Evolutionary conservation across 768 basidiomycete genomes (phyloP), one percentile per base, ranked within the genome.

Genomic region (Russula ochroleuca): DNA sequence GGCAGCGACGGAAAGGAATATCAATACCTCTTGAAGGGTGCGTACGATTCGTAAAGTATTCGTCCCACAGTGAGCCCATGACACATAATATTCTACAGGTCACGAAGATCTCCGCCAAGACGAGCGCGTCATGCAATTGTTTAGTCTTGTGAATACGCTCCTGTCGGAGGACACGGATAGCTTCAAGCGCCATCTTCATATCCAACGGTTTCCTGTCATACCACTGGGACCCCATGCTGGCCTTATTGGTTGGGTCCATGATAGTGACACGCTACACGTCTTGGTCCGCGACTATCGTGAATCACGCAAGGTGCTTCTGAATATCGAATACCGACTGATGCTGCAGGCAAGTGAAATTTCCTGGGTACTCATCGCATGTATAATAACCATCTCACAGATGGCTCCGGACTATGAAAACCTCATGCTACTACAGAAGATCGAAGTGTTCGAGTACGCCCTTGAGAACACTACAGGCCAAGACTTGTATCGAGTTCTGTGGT

Each of bases 401-500:
- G 97, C 97, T 9, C 96, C 97, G 11, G 96, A 98, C 72, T 99
- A 98, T 74, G 96, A 98, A 74, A 92, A 88, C 70, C 78, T 98
- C 35, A 93, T 89, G 35, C 79, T 98, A 5, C 82, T 99, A 55
- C 96, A 99, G 73, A 99, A 99, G 78, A 92, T 99, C 45, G 97
- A 99, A 73, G 97, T 99, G 3, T 99, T 99, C 76, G 94, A 98
- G 74, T 98, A 98, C 69, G 95, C 97, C 8, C 80, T 98, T 49
- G 95, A 98, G 75, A 98, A 98, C 71, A 98, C 97, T 2, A 98
- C 94, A 0, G 97, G 97, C 1, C 97, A 98, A 75, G 97, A 99
- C 72, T 79, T 99, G 14, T 99, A 99, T 74, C 81, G 94, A 14
- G 94, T 99, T 11, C 78, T 99, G 15, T 99, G 97, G 97, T 80